Evolutionary conservation across 2,329 filamentous ascomycete genomes (phyloP), one percentile per base, ranked within the genome.

Genomic region (Aspergillus amoenus): DNA sequence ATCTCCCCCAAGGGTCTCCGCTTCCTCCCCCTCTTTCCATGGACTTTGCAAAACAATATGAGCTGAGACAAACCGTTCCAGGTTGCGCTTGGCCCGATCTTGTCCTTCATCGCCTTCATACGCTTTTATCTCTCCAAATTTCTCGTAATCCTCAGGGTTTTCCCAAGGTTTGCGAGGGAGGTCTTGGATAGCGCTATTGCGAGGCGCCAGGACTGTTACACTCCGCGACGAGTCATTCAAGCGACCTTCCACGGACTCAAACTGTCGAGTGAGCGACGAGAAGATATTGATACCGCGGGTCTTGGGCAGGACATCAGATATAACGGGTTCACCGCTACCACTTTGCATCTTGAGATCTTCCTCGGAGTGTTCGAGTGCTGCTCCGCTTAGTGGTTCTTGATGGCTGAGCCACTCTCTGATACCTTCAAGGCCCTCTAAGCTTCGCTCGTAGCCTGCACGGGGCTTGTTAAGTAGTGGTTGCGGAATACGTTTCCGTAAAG

Each of bases 191-290:
- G 88, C 91, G 17, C 84, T 86, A 79, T 99, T 97, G 53, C 90
- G 79, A 0, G 94, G 94, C 5, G 93, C 93, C 3, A 97, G 84
- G 22, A 97, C 86, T 2, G 92, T 97, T 15, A 90, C 90, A 71
- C 93, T 93, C 57, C 82, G 75, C 1, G 77, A 70, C 0, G 81
- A 73, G 70, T 91, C 83, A 65, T 89, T 84, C 13, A 97, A 83
- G 1, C 90, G 88, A 21, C 79, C 76, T 9, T 85, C 83, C 18
- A 93, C 81, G n/a, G 81, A 76, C 46, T 87, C 83, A 66, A 93
- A 85, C 69, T 93, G 88, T 58, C 92, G 86, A 5, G 88, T 88
- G 68, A 96, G 86, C 42, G 87, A 86, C 30, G 91, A 89, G 75
- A 97, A 97, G 64, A 93, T 87, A 62, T 91, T 92, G 70, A 96